Conservation (phyloP, 371 early-diverging fungal genomes). For the Apophysomyces ossiformis region DNA sequence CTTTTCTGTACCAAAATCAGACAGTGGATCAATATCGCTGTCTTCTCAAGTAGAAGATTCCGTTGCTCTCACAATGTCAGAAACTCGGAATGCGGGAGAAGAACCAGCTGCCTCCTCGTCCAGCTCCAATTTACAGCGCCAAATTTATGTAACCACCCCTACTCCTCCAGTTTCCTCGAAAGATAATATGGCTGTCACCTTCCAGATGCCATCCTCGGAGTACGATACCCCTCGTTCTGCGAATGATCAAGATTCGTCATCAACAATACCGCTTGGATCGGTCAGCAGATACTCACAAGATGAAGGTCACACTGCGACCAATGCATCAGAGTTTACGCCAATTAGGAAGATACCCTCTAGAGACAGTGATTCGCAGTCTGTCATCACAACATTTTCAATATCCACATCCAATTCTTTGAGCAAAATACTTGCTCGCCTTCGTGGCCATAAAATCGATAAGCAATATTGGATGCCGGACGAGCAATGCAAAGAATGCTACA, state of each 20-base stretch:
- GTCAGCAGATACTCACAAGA: constrained; percentile 19
- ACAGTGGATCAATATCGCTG: background rate
- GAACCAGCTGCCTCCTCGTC: constrained; percentile 25
- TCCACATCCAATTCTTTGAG: constrained; percentile 64
- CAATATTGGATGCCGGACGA: constrained; percentile 92
- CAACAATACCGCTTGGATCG: background rate
- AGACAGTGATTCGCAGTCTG: constrained; percentile 60
- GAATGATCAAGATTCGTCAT: constrained; percentile 8
- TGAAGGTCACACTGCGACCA: constrained; percentile 23
- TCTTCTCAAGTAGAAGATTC: constrained; percentile 9
- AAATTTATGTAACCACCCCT: constrained; percentile 29
- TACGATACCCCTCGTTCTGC: background rate
- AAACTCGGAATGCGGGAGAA: constrained; percentile 12
- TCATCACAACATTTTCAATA: constrained; percentile 58
- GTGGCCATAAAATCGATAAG: constrained; percentile 68
- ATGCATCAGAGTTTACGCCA: constrained; percentile 37
- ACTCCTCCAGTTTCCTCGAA: constrained; percentile 29
- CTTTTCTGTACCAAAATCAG: constrained; percentile 8
- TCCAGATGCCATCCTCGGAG: constrained; percentile 17
- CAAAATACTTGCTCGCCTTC: constrained; percentile 57
- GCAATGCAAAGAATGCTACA: constrained; percentile 81
- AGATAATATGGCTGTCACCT: constrained; percentile 21
- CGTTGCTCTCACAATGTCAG: constrained; percentile 5
- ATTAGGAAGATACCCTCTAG: constrained; percentile 45
- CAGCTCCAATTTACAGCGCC: constrained; percentile 21